Percentiles rank a stretch among this genome's conserved stretches.
These are phyloP conservation scores for Anthostomella pinea DNA, from an alignment of 2,329 filamentous ascomycete species.

Conservation along the genomic window DNA sequence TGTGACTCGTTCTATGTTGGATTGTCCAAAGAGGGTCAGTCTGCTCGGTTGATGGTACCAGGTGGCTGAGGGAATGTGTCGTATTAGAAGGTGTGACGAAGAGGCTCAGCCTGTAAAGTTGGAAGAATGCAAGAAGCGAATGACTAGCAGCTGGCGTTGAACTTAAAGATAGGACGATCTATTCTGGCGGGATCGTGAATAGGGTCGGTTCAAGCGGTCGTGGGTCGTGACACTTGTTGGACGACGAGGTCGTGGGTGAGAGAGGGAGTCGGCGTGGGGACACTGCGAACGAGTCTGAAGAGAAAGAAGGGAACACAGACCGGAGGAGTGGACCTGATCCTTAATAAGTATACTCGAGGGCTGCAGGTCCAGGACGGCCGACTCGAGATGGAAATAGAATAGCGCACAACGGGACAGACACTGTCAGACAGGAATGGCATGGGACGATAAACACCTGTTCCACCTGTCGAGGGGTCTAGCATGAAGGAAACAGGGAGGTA, in stretches of 20 bases:
- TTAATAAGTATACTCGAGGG: conserved; percentile 19
- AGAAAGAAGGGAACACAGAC: conserved; percentile 8
- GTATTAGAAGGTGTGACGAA: conserved; percentile 15
- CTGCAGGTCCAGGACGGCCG: conserved; percentile 11
- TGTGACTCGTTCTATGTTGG: conserved; percentile 4
- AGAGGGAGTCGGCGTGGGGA: conserved; percentile 18
- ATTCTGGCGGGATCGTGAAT: conserved; percentile 22
- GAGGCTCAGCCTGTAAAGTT: conserved; percentile 32
- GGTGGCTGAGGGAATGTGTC: no score
- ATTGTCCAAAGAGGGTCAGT: no score
- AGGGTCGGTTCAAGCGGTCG: conserved; percentile 13
- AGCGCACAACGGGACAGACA: conserved; percentile 19
- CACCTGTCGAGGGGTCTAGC: conserved; percentile 15
- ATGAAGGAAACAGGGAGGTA: conserved; percentile 18
- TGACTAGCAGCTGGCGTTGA: conserved; percentile 19
- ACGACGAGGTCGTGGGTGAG: conserved; percentile 14
- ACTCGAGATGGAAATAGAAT: conserved; percentile 20
- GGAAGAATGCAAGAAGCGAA: conserved; percentile 29
- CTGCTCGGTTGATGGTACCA: no score
- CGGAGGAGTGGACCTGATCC: conserved; percentile 15
- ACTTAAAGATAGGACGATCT: conserved; percentile 32
- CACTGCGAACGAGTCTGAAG: conserved; percentile 24
- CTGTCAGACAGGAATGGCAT: conserved; percentile 20
- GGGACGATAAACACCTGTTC: conserved; percentile 21
- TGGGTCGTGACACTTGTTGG: conserved; percentile 14